These are phyloP conservation scores for Biscutella laevigata DNA, from an alignment of 441 rosid genomes.

Conservation along the genomic window DNA sequence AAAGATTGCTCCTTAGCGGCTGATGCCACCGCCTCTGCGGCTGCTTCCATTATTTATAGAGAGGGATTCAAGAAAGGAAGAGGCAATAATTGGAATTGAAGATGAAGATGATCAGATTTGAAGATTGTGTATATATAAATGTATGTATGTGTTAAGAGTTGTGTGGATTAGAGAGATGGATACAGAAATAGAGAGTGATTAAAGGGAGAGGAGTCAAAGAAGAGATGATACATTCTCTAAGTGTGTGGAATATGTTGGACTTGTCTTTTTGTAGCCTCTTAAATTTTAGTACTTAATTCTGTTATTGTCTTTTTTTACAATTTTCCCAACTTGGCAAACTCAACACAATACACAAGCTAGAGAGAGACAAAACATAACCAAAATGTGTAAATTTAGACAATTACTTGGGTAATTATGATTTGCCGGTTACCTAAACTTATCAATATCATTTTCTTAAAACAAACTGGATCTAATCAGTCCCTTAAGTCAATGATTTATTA, in stretches of 20 bases:
- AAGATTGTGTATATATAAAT: conserved; percentile 10
- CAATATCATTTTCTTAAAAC: no score
- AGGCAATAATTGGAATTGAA: conserved; percentile 11
- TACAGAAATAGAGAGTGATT: conserved; percentile 34
- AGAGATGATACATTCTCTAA: conserved; percentile 32
- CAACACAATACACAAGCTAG: conserved; percentile 26
- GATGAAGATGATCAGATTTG: conserved; percentile 11
- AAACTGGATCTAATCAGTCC: no score
- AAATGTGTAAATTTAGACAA: conserved; percentile 26
- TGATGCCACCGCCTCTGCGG: conserved; percentile 26
- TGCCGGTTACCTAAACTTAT: no score
- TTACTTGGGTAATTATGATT: conserved; percentile 20
- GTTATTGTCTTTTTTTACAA: conserved; percentile 28
- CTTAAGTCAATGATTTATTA: no score
- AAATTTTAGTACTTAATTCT: conserved; percentile 26
- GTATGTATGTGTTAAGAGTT: conserved; percentile 17
- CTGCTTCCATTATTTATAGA: conserved; percentile 38
- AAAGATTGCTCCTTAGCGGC: conserved; percentile 30
- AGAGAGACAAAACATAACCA: neutral
- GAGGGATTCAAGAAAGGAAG: conserved; percentile 5
- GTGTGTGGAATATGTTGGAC: conserved; percentile 30
- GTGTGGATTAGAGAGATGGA: conserved; percentile 22
- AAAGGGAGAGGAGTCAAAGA: conserved; percentile 37
- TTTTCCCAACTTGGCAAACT: conserved; percentile 29
- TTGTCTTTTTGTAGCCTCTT: conserved; percentile 23